Percentiles rank a stretch among this genome's conserved stretches.
These are phyloP conservation scores for Elaeis oleifera DNA, from an alignment of 202 grass and related monocot genomes.

Conservation along the genomic window DNA sequence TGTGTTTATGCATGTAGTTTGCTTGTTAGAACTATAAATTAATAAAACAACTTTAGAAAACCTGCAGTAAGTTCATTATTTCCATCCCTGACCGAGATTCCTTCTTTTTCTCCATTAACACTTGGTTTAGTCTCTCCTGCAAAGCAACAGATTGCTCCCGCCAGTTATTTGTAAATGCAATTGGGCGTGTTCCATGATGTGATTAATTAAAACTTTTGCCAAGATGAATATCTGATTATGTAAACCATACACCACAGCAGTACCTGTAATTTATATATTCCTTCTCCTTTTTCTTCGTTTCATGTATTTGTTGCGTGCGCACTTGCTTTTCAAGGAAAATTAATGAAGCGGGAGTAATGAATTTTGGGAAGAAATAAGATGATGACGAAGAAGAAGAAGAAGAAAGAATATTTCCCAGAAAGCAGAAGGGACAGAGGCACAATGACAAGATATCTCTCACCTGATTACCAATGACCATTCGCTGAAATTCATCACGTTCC, in stretches of 20 bases:
- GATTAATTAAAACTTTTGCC: too few species aligned
- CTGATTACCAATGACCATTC: constrained; percentile 99
- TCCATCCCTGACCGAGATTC: constrained; percentile 97
- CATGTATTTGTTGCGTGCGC: constrained; percentile 92
- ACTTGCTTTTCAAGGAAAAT: constrained; percentile 70
- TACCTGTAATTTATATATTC: constrained; percentile 96
- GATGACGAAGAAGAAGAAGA: background rate
- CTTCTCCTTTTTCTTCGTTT: constrained; percentile 99
- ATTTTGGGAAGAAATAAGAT: too few species aligned
- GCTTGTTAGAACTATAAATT: too few species aligned
- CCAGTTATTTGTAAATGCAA: too few species aligned
- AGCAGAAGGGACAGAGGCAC: background rate
- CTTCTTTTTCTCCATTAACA: constrained; percentile 96
- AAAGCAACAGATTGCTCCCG: background rate
- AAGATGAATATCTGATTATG: too few species aligned
- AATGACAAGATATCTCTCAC: constrained; percentile 32
- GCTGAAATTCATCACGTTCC: constrained; percentile 97
- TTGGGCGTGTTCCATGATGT: too few species aligned
- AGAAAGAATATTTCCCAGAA: constrained; percentile 2
- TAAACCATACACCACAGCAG: background rate
- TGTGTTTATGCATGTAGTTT: too few species aligned
- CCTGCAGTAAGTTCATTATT: constrained; percentile 99
- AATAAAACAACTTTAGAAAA: constrained; percentile 3
- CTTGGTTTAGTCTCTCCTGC: constrained; percentile 91
- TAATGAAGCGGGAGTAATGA: constrained; percentile 16